These are phyloP conservation scores for Penicillium subrubescens DNA, from an alignment of 495 filamentous ascomycete species.

Conservation along the genomic window DNA sequence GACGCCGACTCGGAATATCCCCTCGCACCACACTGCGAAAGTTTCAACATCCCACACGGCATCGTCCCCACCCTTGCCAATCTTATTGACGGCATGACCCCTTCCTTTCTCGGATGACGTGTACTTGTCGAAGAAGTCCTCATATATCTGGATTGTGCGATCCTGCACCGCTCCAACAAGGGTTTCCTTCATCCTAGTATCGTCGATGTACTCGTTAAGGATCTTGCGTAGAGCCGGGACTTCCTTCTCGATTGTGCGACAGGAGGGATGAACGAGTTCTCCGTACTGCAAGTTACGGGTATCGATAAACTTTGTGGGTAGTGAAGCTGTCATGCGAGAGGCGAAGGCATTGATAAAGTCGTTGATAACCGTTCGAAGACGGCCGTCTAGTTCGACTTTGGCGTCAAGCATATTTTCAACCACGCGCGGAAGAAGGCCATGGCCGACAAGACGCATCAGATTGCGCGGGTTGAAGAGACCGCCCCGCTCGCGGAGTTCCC, in stretches of 20 bases:
- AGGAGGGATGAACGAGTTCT: slow-evolving; percentile 42
- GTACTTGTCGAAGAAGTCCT: slow-evolving; percentile 60
- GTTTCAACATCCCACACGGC: slow-evolving; percentile 65
- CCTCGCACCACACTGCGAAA: slow-evolving; percentile 61
- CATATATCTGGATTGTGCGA: slow-evolving; percentile 59
- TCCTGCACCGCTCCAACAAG: slow-evolving; percentile 63
- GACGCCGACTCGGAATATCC: slow-evolving; percentile 57
- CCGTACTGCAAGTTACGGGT: slow-evolving; percentile 40
- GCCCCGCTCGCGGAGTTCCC: slow-evolving; percentile 68
- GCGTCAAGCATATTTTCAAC: slow-evolving; percentile 74
- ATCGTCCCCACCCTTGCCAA: slow-evolving; percentile 64
- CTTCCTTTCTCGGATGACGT: slow-evolving; percentile 46
- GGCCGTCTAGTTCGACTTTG: slow-evolving; percentile 78
- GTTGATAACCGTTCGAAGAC: slow-evolving; percentile 75
- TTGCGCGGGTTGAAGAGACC: slow-evolving; percentile 69
- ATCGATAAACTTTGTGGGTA: slow-evolving; percentile 48
- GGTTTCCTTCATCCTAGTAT: slow-evolving; percentile 62
- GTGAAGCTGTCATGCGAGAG: slow-evolving; percentile 54
- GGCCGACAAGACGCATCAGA: slow-evolving; percentile 59
- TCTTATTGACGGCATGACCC: slow-evolving; percentile 50
- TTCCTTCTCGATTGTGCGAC: slow-evolving; percentile 55
- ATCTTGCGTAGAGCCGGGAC: slow-evolving; percentile 53
- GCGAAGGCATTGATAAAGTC: slow-evolving; percentile 70
- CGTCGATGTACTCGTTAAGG: slow-evolving; percentile 60
- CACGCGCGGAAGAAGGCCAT: slow-evolving; percentile 60